Conservation (phyloP, 257 asterid species). For the Solanum habrochaites region DNA sequence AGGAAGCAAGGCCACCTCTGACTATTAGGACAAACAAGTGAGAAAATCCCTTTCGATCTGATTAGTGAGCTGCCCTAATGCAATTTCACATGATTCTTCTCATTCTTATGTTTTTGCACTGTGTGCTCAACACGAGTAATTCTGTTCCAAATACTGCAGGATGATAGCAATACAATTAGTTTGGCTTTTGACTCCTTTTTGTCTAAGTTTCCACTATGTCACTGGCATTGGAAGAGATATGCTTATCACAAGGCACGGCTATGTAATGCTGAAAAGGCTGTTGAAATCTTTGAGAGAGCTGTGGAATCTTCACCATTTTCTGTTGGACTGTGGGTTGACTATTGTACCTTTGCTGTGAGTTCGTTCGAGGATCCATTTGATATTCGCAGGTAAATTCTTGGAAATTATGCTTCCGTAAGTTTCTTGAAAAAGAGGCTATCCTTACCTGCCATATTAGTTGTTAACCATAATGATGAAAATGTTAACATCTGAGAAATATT, state of each 20-base stretch:
- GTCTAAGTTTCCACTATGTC: constrained; percentile 71
- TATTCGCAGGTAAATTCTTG: constrained; percentile 60
- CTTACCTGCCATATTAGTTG: not conserved
- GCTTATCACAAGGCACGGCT: constrained; percentile 54
- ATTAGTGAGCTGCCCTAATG: not conserved
- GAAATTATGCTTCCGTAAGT: not conserved
- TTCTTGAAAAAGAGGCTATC: not conserved
- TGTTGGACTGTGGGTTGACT: constrained; percentile 77
- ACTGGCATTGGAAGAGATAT: constrained; percentile 77
- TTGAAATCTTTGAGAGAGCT: constrained; percentile 57
- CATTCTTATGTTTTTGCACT: not conserved
- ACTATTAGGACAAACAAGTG: not conserved
- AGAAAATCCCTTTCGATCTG: not conserved
- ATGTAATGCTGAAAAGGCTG: constrained; percentile 48
- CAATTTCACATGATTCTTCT: not conserved
- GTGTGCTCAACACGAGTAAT: not conserved
- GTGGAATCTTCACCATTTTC: constrained; percentile 46
- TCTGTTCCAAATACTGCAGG: constrained; percentile 37
- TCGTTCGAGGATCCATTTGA: constrained; percentile 54
- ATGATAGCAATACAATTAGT: constrained; percentile 49
- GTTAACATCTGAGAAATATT: not conserved
- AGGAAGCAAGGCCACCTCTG: not conserved
- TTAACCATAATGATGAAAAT: not conserved
- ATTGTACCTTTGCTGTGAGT: constrained; percentile 50
- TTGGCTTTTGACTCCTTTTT: constrained; percentile 64